These are phyloP conservation scores for Madurella fahalii DNA, from an alignment of 2,329 filamentous ascomycete genomes.

Conservation along the genomic window DNA sequence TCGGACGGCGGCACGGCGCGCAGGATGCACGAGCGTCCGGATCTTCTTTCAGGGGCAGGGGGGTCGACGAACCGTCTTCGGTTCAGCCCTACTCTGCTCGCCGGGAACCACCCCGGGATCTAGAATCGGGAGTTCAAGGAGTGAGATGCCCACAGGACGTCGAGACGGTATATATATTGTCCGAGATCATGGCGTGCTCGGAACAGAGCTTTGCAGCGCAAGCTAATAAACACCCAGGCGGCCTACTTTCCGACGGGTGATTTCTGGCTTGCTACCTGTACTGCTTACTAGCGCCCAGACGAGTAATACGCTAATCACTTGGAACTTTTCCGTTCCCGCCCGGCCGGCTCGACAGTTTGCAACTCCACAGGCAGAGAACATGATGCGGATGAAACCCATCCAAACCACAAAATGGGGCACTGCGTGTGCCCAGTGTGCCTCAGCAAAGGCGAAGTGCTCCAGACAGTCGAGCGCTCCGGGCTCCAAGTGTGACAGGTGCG, in stretches of 20 bases:
- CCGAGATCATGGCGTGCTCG: background rate
- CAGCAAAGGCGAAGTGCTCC: conserved; percentile 21
- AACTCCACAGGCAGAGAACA: background rate
- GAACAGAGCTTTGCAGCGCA: background rate
- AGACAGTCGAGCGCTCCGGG: conserved; percentile 5
- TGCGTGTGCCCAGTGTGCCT: conserved; percentile 20
- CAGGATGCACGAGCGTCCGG: background rate
- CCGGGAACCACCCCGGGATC: background rate
- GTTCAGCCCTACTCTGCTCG: conserved; percentile 3
- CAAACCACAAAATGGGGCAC: conserved; percentile 21
- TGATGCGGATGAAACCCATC: conserved; percentile 15
- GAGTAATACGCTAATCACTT: background rate
- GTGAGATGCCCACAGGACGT: background rate
- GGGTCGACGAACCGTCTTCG: background rate
- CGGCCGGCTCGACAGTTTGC: background rate
- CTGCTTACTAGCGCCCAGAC: background rate
- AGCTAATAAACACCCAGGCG: too few relatives aligned
- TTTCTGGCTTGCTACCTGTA: too few relatives aligned
- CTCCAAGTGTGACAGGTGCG: conserved; percentile 18
- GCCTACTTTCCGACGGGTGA: too few relatives aligned
- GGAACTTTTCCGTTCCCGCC: background rate
- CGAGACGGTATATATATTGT: background rate
- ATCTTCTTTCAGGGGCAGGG: background rate
- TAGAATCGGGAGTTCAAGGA: background rate
- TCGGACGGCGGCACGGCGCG: background rate